These are phyloP conservation scores for Francoa sonchifolia DNA, from an alignment of 441 rosid genomes.

Conservation along the genomic window DNA sequence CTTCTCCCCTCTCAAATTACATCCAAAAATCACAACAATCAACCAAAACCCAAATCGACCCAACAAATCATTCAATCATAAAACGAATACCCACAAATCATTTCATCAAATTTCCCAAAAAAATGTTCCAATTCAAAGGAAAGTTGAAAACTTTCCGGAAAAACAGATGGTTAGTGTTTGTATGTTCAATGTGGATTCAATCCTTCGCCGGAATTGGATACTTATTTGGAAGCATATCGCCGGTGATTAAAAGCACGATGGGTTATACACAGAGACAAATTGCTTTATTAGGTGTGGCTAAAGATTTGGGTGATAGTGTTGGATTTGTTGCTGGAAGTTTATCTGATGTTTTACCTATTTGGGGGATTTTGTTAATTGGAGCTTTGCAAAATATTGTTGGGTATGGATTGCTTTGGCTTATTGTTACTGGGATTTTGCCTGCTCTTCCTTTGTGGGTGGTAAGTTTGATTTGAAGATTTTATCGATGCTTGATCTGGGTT, in stretches of 20 bases:
- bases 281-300: constrained; percentile 63
- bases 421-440: constrained; percentile 35
- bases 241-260: constrained; percentile 48
- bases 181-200: constrained; percentile 67
- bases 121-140: background rate
- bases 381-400: constrained; percentile 51
- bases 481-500: background rate
- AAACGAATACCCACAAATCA: too few species aligned
- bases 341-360: constrained; percentile 47
- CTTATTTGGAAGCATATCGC: constrained; percentile 76
- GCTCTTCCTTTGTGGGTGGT: constrained; percentile 75
- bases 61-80: too few species aligned
- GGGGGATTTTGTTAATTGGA: constrained; percentile 48
- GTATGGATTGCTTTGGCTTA: constrained; percentile 65
- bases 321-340: constrained; percentile 55
- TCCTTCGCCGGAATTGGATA: constrained; percentile 70
- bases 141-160: constrained; percentile 19
- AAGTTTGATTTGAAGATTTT: constrained; percentile 15
- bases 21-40: too few species aligned
- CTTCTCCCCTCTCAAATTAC: too few species aligned
- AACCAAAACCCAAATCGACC: too few species aligned
- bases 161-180: constrained; percentile 73
- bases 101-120: too few species aligned
- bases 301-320: constrained; percentile 62
- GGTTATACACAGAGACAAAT: constrained; percentile 67